Percentiles rank a stretch among this genome's conserved stretches.
phyloP scores from a whole-genome alignment of 768 basidiomycete genomes.

The Lentinula boryana region DNA sequence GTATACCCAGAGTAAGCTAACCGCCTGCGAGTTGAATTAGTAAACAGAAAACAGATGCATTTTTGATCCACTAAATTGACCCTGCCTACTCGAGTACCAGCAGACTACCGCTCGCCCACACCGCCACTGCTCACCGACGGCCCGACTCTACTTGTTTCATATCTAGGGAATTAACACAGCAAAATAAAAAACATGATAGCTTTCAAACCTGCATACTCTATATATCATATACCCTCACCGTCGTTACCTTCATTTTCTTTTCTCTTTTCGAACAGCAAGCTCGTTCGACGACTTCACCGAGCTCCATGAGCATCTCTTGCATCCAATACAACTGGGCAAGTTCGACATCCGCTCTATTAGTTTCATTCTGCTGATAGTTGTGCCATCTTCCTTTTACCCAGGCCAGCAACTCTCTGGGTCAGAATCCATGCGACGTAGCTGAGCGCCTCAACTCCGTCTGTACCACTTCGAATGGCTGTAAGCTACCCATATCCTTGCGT shows the following conservation, averaged over 20 bases:
- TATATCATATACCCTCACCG: not conserved
- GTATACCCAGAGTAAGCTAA: not conserved
- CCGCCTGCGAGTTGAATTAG: not conserved
- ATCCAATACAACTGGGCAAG: not conserved
- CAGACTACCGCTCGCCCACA: too few relatives aligned
- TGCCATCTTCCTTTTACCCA: not conserved
- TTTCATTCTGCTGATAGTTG: not conserved
- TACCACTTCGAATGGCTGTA: not conserved
- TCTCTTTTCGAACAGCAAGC: not conserved
- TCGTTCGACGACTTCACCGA: not conserved
- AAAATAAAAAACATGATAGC: not conserved
- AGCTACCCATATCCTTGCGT: not conserved
- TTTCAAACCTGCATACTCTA: not conserved
- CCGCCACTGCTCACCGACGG: not conserved
- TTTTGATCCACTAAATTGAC: too few relatives aligned
- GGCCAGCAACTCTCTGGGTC: not conserved
- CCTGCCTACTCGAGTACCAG: too few relatives aligned
- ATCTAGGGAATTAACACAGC: not conserved
- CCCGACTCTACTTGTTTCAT: not conserved
- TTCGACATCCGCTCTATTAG: not conserved
- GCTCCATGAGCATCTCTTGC: not conserved
- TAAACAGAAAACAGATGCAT: too few relatives aligned
- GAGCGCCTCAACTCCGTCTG: not conserved
- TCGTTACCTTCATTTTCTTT: not conserved
- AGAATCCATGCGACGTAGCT: conserved; percentile 1